Evolutionary conservation across 768 basidiomycete species (phyloP).

Genomic region (Lactifluus hygrophoroides): DNA sequence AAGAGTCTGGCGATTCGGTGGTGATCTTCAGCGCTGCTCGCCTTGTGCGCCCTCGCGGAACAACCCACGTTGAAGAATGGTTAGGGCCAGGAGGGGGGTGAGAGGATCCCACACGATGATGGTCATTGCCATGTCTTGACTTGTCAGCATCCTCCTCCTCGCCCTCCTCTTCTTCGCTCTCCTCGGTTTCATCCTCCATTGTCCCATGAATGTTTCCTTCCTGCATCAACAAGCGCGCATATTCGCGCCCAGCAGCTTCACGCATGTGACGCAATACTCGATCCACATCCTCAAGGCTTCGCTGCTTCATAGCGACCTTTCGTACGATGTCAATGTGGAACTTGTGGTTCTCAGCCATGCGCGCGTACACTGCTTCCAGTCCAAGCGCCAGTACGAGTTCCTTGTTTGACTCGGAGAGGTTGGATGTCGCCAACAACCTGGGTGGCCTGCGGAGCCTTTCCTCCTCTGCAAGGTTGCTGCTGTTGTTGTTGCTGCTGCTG

Average conservation of each 20-base stretch:
- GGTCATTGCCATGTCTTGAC: not conserved
- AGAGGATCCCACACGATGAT: not conserved
- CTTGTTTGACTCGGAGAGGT: slow-evolving; percentile 18
- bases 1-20: slow-evolving; percentile 4
- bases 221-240: slow-evolving; percentile 2
- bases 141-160: slow-evolving; percentile 5
- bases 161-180: slow-evolving; percentile 15
- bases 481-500: slow-evolving; percentile 5
- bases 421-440: slow-evolving; percentile 1
- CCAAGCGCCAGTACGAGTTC: slow-evolving; percentile 26
- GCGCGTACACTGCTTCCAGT: slow-evolving; percentile 27
- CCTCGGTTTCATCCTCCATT: not conserved
- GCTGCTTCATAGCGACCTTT: slow-evolving; percentile 29
- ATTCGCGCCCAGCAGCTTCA: slow-evolving; percentile 28
- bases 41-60: not conserved
- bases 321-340: slow-evolving; percentile 35
- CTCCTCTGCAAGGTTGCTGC: not conserved
- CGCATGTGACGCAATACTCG: slow-evolving; percentile 32
- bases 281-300: slow-evolving; percentile 34
- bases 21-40: slow-evolving; percentile 5
- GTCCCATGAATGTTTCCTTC: not conserved
- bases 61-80: not conserved
- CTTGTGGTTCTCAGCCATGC: slow-evolving; percentile 40
- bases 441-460: not conserved
- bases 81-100: not conserved